Evolutionary conservation across 345 rosid species (phyloP).

Genomic region (Anastatica hierochuntica): DNA sequence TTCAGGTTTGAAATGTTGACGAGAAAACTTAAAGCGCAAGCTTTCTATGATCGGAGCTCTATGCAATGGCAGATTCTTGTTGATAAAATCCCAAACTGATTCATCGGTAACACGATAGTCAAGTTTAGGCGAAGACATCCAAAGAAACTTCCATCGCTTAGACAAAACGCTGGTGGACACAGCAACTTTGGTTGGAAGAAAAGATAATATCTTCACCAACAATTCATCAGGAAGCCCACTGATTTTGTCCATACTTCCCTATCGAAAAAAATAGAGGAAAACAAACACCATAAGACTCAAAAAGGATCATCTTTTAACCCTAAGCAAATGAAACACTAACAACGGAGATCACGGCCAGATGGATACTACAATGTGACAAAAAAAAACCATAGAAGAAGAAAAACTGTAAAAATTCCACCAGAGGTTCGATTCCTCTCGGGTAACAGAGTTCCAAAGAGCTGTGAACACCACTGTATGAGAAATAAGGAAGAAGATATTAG

Average conservation of each 20-base stretch:
- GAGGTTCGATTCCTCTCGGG: no score
- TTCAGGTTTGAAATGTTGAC: not conserved
- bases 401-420: no score
- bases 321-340: no score
- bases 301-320: no score
- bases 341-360: no score
- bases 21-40: not conserved
- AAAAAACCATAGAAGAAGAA: no score
- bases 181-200: not conserved
- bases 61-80: not conserved
- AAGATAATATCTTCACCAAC: not conserved
- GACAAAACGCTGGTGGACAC: not conserved
- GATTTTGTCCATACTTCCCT: not conserved
- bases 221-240: not conserved
- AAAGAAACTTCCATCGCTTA: not conserved
- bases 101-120: not conserved
- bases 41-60: not conserved
- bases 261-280: no score
- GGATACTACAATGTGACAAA: no score
- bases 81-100: not conserved
- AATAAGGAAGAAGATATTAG: no score
- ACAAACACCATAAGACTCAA: no score
- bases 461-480: no score
- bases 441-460: no score
- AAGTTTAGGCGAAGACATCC: slow-evolving; percentile 1